Conservation (phyloP, 2,329 filamentous ascomycete genomes). For the Helicocarpus griseus region DNA sequence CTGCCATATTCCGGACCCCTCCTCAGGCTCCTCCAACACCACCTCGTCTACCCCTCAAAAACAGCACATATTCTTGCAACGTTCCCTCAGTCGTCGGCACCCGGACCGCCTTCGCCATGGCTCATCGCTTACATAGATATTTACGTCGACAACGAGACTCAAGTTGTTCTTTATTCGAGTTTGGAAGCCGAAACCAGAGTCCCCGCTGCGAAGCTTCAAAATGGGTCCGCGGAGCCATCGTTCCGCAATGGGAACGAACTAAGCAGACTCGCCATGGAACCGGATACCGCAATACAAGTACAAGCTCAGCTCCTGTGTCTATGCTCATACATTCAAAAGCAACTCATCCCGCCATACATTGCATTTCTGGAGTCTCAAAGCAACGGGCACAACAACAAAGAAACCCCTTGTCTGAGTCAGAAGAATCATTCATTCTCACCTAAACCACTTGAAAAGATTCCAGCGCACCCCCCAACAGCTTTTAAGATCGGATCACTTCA, state of each 20-base stretch:
- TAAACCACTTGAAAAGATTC: conserved; percentile 14
- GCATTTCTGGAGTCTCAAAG: conserved; percentile 8
- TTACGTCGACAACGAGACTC: conserved; percentile 29
- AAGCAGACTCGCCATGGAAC: not conserved
- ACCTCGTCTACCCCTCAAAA: conserved; percentile 20
- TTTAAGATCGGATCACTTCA: conserved; percentile 31
- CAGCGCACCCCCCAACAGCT: conserved; percentile 18
- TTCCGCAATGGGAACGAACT: not conserved
- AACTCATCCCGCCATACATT: conserved; percentile 21
- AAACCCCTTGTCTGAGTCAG: not conserved
- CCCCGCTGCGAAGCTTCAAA: not conserved
- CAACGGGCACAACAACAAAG: not conserved
- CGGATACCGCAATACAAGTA: conserved; percentile 3
- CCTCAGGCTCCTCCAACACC: conserved; percentile 31
- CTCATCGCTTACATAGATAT: conserved; percentile 34
- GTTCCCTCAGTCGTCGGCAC: conserved; percentile 14
- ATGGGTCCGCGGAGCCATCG: not conserved
- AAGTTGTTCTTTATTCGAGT: conserved; percentile 33
- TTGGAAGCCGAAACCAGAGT: conserved; percentile 21
- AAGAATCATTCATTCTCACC: not conserved
- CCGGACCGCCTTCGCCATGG: conserved; percentile 22
- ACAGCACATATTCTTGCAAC: conserved; percentile 27
- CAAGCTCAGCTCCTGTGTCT: conserved; percentile 22
- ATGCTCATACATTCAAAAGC: conserved; percentile 17
- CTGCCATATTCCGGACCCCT: conserved; percentile 30